Percentiles rank a stretch among this genome's conserved stretches.
phyloP scores from a whole-genome alignment of 2,329 filamentous ascomycete genomes.

The Hymenoscyphus occultus region DNA sequence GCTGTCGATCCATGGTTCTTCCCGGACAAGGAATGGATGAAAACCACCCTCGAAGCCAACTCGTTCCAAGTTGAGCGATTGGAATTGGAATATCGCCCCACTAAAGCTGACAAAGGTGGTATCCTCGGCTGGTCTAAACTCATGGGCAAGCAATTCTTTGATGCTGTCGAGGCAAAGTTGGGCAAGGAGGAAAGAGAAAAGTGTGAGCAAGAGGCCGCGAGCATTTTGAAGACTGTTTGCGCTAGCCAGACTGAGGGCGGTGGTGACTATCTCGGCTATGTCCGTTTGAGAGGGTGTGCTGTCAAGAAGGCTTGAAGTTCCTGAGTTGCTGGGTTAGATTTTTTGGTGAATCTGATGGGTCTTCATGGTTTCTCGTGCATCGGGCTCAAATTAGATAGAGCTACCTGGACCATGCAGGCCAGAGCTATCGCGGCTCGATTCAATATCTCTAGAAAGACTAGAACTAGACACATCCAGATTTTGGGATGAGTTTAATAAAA shows the following conservation, averaged over 20 bases:
- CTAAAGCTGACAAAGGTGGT: conserved; percentile 54
- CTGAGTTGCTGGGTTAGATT: not conserved
- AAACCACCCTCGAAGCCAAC: conserved; percentile 40
- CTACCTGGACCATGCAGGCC: not conserved
- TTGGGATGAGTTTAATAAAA: not conserved
- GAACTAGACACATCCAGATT: not conserved
- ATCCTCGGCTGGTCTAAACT: conserved; percentile 64
- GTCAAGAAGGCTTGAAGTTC: conserved; percentile 36
- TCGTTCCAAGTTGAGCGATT: conserved; percentile 42
- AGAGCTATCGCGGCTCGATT: not conserved
- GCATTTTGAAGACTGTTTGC: conserved; percentile 54
- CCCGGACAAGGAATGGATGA: conserved; percentile 60
- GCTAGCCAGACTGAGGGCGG: conserved; percentile 50
- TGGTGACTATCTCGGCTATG: conserved; percentile 53
- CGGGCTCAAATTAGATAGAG: no score
- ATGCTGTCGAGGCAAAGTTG: conserved; percentile 44
- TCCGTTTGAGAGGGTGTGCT: conserved; percentile 50
- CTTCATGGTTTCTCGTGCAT: no score
- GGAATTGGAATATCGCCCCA: conserved; percentile 65
- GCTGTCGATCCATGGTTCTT: conserved; percentile 68
- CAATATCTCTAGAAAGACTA: not conserved
- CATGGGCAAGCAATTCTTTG: conserved; percentile 59
- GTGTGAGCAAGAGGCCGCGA: conserved; percentile 52
- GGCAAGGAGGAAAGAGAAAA: conserved; percentile 49
- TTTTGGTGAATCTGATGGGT: not conserved